These are phyloP conservation scores for Styphnolobium japonicum DNA, from an alignment of 306 rosid genomes.

Conservation along the genomic window DNA sequence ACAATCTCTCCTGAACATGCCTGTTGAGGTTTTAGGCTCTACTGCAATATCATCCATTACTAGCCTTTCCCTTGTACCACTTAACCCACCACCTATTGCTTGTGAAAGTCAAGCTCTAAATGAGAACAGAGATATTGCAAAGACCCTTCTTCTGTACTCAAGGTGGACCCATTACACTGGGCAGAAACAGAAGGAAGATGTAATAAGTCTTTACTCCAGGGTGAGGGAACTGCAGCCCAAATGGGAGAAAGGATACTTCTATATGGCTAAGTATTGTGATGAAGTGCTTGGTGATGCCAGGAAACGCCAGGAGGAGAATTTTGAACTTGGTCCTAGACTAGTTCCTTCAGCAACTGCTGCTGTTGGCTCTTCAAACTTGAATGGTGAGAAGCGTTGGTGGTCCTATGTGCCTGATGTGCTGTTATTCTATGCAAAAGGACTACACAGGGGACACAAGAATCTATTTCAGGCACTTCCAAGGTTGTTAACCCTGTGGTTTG, in stretches of 20 bases:
- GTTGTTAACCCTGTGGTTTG: constrained; percentile 95
- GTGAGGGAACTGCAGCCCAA: constrained; percentile 91
- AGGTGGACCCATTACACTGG: constrained; percentile 98
- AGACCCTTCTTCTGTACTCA: constrained; percentile 91
- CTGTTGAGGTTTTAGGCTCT: constrained; percentile 75
- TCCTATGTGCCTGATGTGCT: constrained; percentile 79
- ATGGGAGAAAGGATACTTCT: constrained; percentile 97
- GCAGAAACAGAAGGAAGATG: constrained; percentile 98
- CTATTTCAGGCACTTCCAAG: constrained; percentile 98
- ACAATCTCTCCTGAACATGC: constrained; percentile 84
- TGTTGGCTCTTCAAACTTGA: constrained; percentile 62
- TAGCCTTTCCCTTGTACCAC: constrained; percentile 80
- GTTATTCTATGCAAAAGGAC: constrained; percentile 89
- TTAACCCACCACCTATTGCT: constrained; percentile 50
- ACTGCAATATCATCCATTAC: constrained; percentile 81
- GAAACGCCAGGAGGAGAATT: constrained; percentile 89
- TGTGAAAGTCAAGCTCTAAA: constrained; percentile 71
- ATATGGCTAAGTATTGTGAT: constrained; percentile 89
- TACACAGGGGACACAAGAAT: constrained; percentile 94
- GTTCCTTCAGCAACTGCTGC: constrained; percentile 46
- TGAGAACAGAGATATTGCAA: constrained; percentile 72
- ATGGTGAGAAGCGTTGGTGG: constrained; percentile 84
- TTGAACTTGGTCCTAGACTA: constrained; percentile 53
- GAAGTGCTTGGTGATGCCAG: constrained; percentile 93
- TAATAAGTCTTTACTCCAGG: constrained; percentile 73